Evolutionary conservation across 352 stramenopile species (phyloP).

Genomic region (Phytopythium delawarense): DNA sequence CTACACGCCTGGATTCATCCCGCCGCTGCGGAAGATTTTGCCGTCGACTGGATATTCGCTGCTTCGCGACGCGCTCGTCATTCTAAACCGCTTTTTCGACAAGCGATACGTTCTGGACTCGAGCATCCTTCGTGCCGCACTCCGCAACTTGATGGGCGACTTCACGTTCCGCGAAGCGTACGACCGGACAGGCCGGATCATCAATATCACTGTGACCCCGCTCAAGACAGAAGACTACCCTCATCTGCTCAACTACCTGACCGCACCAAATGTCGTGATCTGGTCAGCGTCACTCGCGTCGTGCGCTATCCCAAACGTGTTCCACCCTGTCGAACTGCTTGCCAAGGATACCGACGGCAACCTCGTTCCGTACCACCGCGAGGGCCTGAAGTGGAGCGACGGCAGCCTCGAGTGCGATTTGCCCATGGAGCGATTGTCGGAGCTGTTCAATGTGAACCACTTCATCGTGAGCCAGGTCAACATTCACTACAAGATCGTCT

Average conservation of each 20-base stretch:
- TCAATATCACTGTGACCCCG: conserved; percentile 98
- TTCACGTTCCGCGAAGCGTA: conserved; percentile 98
- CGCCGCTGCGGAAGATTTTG: conserved; percentile 36
- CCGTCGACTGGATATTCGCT: conserved; percentile 33
- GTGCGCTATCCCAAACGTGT: conserved; percentile 94
- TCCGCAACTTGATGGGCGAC: conserved; percentile 93
- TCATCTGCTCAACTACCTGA: conserved; percentile 98
- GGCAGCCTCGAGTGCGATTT: conserved; percentile 93
- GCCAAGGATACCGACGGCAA: conserved; percentile 91
- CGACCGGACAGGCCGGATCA: conserved; percentile 96
- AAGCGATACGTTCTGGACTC: conserved; percentile 75
- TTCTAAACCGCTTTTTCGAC: conserved; percentile 59
- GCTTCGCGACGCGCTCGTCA: conserved; percentile 47
- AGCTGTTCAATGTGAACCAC: conserved; percentile 99
- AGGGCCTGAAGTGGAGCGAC: conserved; percentile 92
- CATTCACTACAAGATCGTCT: conserved; percentile 85
- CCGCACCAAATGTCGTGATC: conserved; percentile 97
- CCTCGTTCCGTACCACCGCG: conserved; percentile 74
- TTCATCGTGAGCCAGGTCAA: conserved; percentile 98
- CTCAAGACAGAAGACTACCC: conserved; percentile 90
- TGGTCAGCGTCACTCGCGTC: conserved; percentile 96
- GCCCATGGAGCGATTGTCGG: conserved; percentile 93
- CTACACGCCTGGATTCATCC: conserved; percentile 57
- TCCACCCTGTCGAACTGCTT: conserved; percentile 92
- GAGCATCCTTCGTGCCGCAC: conserved; percentile 52